Evolutionary conservation across 2,329 filamentous ascomycete species (phyloP).

Genomic region (Cryphonectria nitschkei): DNA sequence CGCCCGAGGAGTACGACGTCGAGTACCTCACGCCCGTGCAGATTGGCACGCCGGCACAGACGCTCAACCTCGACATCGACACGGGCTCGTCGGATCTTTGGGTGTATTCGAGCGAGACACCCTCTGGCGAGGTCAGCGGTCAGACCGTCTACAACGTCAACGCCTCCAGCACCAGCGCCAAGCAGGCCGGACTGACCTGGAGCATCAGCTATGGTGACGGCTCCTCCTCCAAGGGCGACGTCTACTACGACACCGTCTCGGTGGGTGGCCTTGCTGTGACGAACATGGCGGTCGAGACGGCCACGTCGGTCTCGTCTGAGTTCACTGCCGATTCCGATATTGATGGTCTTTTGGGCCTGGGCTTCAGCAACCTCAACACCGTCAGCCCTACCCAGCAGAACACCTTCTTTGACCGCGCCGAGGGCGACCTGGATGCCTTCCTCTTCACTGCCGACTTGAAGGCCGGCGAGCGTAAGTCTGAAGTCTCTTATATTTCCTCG

Average conservation of each 20-base stretch:
- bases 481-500: background rate
- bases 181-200: constrained; percentile 44
- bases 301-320: constrained; percentile 45
- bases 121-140: constrained; percentile 37
- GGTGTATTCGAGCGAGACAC: constrained; percentile 40
- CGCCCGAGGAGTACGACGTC: constrained; percentile 39
- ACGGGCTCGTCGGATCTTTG: constrained; percentile 65
- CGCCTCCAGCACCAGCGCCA: constrained; percentile 44
- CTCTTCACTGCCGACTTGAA: constrained; percentile 42
- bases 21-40: constrained; percentile 60
- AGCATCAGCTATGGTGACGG: constrained; percentile 50
- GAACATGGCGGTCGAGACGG: constrained; percentile 49
- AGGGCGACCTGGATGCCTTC: constrained; percentile 36
- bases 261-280: constrained; percentile 48
- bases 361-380: constrained; percentile 50
- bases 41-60: constrained; percentile 57
- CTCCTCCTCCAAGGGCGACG: constrained; percentile 46
- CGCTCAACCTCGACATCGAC: constrained; percentile 67
- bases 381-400: constrained; percentile 46
- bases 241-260: constrained; percentile 50
- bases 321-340: constrained; percentile 46
- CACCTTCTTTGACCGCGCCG: constrained; percentile 47
- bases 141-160: constrained; percentile 46
- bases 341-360: constrained; percentile 51
- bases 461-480: constrained; percentile 37